Percentiles rank a stretch among this genome's conserved stretches.
Evolutionary conservation across 176 grass and related monocot species (phyloP).

Genomic region (Phyllostachys edulis): DNA sequence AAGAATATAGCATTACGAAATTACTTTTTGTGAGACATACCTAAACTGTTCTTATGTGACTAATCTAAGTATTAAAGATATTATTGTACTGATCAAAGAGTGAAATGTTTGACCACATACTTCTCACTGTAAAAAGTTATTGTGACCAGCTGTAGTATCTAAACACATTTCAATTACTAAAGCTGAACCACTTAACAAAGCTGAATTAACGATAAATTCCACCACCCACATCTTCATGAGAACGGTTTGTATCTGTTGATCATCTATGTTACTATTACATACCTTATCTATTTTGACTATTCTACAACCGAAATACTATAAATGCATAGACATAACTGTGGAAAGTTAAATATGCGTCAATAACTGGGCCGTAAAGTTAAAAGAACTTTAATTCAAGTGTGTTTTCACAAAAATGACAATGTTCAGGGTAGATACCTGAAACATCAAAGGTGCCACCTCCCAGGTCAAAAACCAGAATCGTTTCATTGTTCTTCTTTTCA

Average conservation of each 20-base stretch:
- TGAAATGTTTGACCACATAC: neutral
- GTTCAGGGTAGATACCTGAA: slow-evolving; percentile 53
- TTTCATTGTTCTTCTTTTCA: slow-evolving; percentile 88
- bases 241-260: neutral
- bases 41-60: neutral
- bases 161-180: neutral
- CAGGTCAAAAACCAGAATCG: slow-evolving; percentile 75
- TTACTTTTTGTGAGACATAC: neutral
- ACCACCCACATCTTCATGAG: neutral
- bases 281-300: neutral
- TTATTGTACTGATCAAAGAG: neutral
- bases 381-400: neutral
- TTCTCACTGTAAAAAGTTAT: neutral
- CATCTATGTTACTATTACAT: neutral
- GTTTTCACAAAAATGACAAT: neutral
- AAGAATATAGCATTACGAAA: too few species aligned
- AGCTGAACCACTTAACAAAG: neutral
- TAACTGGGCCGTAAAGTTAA: neutral
- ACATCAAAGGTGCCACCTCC: slow-evolving; percentile 77
- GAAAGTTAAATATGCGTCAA: neutral
- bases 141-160: neutral
- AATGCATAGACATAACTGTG: neutral
- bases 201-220: neutral
- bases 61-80: neutral
- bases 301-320: neutral